Percentiles rank a stretch among this genome's conserved stretches.
Evolutionary conservation across 179 eudicot genomes (phyloP).

Genomic region (Sideroxylon spinosum): DNA sequence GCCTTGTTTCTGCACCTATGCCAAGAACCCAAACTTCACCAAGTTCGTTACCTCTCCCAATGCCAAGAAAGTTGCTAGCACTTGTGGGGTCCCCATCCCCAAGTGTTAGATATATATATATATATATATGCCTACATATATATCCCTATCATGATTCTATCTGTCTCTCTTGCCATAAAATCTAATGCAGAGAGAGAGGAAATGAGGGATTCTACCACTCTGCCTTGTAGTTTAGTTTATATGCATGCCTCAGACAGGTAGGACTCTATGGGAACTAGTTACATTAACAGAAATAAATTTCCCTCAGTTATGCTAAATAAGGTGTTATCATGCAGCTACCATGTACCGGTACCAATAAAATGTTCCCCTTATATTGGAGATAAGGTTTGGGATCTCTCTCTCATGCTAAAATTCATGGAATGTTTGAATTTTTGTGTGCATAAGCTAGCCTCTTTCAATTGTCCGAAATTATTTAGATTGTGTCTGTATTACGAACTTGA

Average conservation of each 20-base stretch:
- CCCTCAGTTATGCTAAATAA: not conserved
- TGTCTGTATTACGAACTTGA: too few species aligned
- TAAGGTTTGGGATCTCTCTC: not conserved
- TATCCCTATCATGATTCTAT: not conserved
- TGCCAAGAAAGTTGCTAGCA: conserved; percentile 24
- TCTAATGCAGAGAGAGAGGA: not conserved
- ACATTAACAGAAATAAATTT: not conserved
- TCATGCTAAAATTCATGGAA: too few species aligned
- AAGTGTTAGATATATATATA: conserved; percentile 19
- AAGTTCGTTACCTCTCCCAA: conserved; percentile 23
- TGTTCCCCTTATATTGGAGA: not conserved
- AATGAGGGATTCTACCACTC: not conserved
- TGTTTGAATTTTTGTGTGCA: too few species aligned
- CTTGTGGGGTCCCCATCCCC: conserved; percentile 31
- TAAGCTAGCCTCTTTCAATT: too few species aligned
- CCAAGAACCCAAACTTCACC: conserved; percentile 28
- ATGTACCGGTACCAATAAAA: not conserved
- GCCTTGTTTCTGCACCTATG: conserved; percentile 34
- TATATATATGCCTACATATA: too few species aligned
- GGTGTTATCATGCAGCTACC: not conserved
- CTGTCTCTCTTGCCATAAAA: not conserved
- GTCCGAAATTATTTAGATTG: too few species aligned
- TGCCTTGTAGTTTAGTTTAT: too few species aligned
- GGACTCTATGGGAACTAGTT: not conserved
- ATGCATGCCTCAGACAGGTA: not conserved